phyloP scores from a whole-genome alignment of 192 early-diverging fungal genomes.

The Umbelopsis sp. region DNA sequence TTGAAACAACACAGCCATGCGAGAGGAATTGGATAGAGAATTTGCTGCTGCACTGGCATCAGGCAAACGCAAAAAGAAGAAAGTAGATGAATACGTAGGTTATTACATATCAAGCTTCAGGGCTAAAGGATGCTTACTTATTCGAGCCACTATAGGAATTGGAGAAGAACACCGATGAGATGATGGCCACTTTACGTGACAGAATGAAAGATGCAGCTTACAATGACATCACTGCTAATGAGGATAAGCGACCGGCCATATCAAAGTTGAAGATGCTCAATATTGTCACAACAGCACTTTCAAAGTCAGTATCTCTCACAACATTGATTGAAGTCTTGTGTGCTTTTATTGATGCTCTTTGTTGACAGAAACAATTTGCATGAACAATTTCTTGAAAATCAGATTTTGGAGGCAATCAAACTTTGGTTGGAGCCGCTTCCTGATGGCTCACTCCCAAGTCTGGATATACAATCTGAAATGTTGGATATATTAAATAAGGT shows the following conservation, averaged over 20 bases:
- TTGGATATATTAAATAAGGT: slow-evolving; percentile 71
- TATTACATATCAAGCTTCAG: background rate
- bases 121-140: background rate
- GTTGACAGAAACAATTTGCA: slow-evolving; percentile 57
- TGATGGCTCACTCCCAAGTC: slow-evolving; percentile 85
- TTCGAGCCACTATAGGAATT: slow-evolving; percentile 25
- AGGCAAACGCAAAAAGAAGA: slow-evolving; percentile 44
- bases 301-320: slow-evolving; percentile 47
- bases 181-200: slow-evolving; percentile 38
- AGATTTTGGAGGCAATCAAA: slow-evolving; percentile 82
- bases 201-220: slow-evolving; percentile 59
- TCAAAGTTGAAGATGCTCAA: slow-evolving; percentile 71
- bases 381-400: slow-evolving; percentile 80
- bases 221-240: slow-evolving; percentile 63
- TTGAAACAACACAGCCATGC: slow-evolving; percentile 16
- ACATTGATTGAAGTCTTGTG: background rate
- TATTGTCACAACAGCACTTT: slow-evolving; percentile 53
- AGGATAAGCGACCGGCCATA: slow-evolving; percentile 62
- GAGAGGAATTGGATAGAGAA: slow-evolving; percentile 37
- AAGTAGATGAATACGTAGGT: slow-evolving; percentile 36
- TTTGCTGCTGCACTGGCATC: slow-evolving; percentile 35
- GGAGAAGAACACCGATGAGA: slow-evolving; percentile 37
- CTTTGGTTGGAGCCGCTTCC: slow-evolving; percentile 90
- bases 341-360: background rate
- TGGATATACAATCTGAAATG: slow-evolving; percentile 87